Conservation (phyloP, 73 alveolate genomes). For the Paramecium primaurelia region DNA sequence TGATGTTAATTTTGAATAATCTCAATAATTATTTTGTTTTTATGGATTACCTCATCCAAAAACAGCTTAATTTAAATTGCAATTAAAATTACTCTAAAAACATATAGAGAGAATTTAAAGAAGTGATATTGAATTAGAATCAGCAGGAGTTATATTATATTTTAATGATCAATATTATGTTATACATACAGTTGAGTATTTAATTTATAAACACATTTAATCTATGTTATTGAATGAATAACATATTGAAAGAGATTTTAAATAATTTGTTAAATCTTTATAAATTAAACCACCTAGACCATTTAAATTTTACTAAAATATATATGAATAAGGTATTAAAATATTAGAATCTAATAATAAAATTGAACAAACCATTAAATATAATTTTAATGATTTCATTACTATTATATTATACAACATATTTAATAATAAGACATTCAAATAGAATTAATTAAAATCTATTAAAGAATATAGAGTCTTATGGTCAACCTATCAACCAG, state of each 20-base stretch:
- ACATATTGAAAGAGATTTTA: neutral
- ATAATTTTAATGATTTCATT: neutral
- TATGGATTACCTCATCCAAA: constrained; percentile 19
- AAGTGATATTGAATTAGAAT: constrained; percentile 37
- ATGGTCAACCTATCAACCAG: neutral
- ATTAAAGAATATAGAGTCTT: neutral
- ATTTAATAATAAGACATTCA: neutral
- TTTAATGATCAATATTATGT: neutral
- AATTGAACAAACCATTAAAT: neutral
- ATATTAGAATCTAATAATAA: neutral
- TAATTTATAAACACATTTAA: neutral
- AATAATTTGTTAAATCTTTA: neutral
- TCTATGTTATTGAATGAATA: neutral
- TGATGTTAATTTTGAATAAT: neutral
- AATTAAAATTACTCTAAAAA: neutral
- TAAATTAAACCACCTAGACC: constrained; percentile 18
- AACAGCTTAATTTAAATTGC: neutral
- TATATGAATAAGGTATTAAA: neutral
- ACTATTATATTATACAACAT: neutral
- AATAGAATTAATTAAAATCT: neutral
- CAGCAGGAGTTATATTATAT: neutral
- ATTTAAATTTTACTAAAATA: neutral
- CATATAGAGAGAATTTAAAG: constrained; percentile 18
- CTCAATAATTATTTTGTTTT: neutral
- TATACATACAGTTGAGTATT: neutral